phyloP scores from a whole-genome alignment of 768 basidiomycete genomes.

The Lactarius sp. region DNA sequence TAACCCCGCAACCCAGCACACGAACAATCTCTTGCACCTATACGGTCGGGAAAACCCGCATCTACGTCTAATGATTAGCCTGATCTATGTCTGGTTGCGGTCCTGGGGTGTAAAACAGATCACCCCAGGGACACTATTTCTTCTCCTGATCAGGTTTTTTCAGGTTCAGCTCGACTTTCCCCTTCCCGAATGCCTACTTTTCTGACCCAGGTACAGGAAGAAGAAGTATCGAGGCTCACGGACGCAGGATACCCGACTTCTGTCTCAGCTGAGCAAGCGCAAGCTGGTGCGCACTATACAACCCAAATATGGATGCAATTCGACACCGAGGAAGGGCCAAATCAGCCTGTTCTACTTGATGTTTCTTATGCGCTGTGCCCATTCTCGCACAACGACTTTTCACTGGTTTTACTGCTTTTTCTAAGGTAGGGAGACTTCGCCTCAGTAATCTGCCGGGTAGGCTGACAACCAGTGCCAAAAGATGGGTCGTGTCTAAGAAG shows the following conservation, averaged over 20 bases:
- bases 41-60: slow-evolving; percentile 8
- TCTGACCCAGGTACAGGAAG: slow-evolving; percentile 10
- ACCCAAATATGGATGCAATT: slow-evolving; percentile 16
- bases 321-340: slow-evolving; percentile 3
- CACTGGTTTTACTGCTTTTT: slow-evolving; percentile 13
- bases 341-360: slow-evolving; percentile 12
- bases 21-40: slow-evolving; percentile 8
- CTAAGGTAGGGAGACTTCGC: slow-evolving; percentile 18
- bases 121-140: slow-evolving; percentile 9
- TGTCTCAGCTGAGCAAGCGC: slow-evolving; percentile 7
- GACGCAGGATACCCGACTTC: not conserved
- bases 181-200: not conserved
- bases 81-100: slow-evolving; percentile 23
- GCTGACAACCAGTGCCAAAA: not conserved
- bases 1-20: slow-evolving; percentile 11
- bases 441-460: no score
- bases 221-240: slow-evolving; percentile 8
- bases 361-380: slow-evolving; percentile 15
- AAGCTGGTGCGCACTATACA: slow-evolving; percentile 10
- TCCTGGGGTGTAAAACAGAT: slow-evolving; percentile 23
- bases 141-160: slow-evolving; percentile 23
- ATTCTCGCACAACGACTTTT: slow-evolving; percentile 5
- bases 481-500: slow-evolving; percentile 20
- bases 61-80: slow-evolving; percentile 4
- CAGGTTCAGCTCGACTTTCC: slow-evolving; percentile 11